Evolutionary conservation across 169 alveolate genomes (phyloP), one percentile per base, ranked within the genome.

Genomic region (Plasmodium gonderi): DNA sequence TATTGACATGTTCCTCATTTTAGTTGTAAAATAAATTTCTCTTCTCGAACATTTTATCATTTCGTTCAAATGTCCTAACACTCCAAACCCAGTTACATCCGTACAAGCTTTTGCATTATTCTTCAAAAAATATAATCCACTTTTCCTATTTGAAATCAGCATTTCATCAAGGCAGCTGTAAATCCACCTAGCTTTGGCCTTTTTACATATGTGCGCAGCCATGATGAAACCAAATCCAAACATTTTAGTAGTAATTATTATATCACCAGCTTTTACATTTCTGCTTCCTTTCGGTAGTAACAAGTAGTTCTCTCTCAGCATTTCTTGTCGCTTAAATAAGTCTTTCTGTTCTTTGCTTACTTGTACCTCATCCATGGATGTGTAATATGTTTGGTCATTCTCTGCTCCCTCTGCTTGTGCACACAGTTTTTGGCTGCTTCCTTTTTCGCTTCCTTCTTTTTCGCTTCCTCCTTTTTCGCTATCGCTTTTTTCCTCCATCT

Each of bases 141-240:
- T 45, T 36, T 90, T 79, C 33, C 78, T 90, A 90, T 90, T 90
- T 47, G 94, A 90, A 54, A 90, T 67, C 42, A 90, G 54, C 94
- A 90, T 90, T 78, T 90, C 94, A 45, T 90, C 94, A 60, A 90
- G 94, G 40, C 91, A 90, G 36, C 40, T 90, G 60, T 90, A 90
- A 14, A 90, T 65, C 94, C 94, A 90, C 40, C 94, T 90, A 65
- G 87, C 94, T 78, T 90, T 90, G 17, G 94, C 94, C 51, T 90
- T 78, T 78, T 90, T 90, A 11, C 45, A 40, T 77, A 90, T 78
- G 74, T 90, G 90, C 14, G 94, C 94, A 64, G 94, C 94, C 94
- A 90, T 90, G 54, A 90, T 90, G 74, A 90, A 90, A n/a, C 94
- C 94, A 47, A 90, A 90, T 12, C 94, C 94, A 69, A 77, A 90